Base-by-base conservation (phyloP, 768 basidiomycete genomes). In the Asterophora parasitica region DNA sequence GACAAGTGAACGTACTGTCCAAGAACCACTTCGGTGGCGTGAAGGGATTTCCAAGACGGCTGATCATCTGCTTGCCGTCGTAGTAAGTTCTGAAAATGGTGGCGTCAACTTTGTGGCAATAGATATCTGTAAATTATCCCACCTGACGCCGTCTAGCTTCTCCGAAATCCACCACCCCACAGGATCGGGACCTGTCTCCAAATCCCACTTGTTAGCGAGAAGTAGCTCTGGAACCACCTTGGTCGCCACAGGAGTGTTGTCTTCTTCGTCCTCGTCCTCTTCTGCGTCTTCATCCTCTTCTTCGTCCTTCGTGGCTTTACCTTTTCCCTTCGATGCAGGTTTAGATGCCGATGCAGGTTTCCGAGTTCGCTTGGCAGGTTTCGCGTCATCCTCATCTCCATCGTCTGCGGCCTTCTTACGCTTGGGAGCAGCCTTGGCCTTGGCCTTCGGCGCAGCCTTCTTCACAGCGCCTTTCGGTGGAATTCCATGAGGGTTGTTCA, bases 141-240 rank as follows among this genome's bases (percentile, higher is more conserved):
- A 79, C 79, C 79, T 65, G 28, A 82, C 78, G 47, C 80, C 79
- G 60, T 82, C 80, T 41, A 82, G 56, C 57, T 82, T 81, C 54
- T 82, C 79, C 2, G 77, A 79, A 26, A 80, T 72, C 77, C 77
- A 80, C 77, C 78, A 82, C 1, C 78, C 78, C 12, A 71, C 70
- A 1, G 78, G 78, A 55, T 82, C 79, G 15, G 66, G 65, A 0
- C 78, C 78, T 19, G 55, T 75, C 11, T 77, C 76, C 2, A 78
- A 48, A 44, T 81, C 78, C 78, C 78, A 81, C 44, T 78, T 79
- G 51, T 72, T 73, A 0, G 80, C 80, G 0, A 82, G 64, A 43
- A 82, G 62, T 1, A 82, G 61, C 7, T 70, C 70, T 8, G 76
- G 76, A 3, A 70, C 61, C 8, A 54, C 57, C 54, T 74, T 75